A percentile compares a stretch with the other conserved stretches of the same genome.
Conservation (phyloP, 805 yeast genomes). For the Candida arabinofermentans region DNA sequence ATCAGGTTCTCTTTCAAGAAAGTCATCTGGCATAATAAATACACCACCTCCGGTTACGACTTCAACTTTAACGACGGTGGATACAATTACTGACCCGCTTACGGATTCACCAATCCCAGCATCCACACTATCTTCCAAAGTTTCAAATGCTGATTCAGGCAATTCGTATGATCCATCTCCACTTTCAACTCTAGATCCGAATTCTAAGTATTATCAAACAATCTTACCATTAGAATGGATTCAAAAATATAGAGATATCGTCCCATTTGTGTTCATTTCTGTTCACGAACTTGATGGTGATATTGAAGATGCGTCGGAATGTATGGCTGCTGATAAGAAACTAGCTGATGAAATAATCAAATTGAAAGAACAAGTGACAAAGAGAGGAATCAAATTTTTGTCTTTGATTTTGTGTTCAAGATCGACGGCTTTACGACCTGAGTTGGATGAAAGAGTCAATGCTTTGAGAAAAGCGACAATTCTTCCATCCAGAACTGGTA, state of each 20-base stretch:
- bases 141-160: too few relatives aligned
- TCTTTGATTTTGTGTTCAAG: conserved; percentile 32
- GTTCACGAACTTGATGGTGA: conserved; percentile 38
- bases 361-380: conserved; percentile 29
- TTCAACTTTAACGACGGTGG: not conserved
- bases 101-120: not conserved
- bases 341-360: conserved; percentile 35
- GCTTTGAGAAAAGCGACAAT: conserved; percentile 39
- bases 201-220: conserved; percentile 37
- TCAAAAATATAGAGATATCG: conserved; percentile 41
- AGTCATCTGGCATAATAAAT: not conserved
- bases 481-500: conserved; percentile 40
- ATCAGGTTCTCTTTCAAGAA: not conserved
- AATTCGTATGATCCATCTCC: conserved; percentile 16
- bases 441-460: conserved; percentile 33
- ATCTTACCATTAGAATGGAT: conserved; percentile 48
- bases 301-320: conserved; percentile 18
- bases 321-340: conserved; percentile 26
- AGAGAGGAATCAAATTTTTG: conserved; percentile 31
- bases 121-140: not conserved
- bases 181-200: conserved; percentile 43
- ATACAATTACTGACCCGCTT: not conserved
- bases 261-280: conserved; percentile 46
- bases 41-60: not conserved
- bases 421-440: conserved; percentile 27